Percentiles rank a stretch among this genome's conserved stretches.
These are phyloP conservation scores for Diplodia corticola DNA, from an alignment of 2,329 filamentous ascomycete genomes.

Conservation along the genomic window DNA sequence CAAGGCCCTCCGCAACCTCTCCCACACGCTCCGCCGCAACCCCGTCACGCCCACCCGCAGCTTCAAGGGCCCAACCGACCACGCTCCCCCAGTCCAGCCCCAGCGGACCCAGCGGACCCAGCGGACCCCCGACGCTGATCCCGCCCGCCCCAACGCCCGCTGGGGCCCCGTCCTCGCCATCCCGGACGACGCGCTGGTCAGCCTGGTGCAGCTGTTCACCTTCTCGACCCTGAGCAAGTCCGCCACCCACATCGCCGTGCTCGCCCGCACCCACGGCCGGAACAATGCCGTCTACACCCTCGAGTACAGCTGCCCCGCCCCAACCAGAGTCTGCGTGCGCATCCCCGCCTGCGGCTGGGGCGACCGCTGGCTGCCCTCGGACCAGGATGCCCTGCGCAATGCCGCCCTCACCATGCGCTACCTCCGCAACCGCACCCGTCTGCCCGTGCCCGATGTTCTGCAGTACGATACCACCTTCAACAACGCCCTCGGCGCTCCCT, in stretches of 20 bases:
- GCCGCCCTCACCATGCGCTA: constrained; percentile 22
- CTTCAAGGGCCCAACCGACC: neutral
- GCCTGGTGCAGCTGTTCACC: neutral
- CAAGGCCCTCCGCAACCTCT: neutral
- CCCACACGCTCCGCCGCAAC: neutral
- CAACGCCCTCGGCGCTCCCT: constrained; percentile 28
- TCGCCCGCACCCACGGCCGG: neutral
- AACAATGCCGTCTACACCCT: constrained; percentile 1
- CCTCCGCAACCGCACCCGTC: constrained; percentile 21
- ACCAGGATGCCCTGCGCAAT: neutral
- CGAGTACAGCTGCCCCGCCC: neutral
- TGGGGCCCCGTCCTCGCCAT: neutral
- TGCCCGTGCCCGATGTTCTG: constrained; percentile 27
- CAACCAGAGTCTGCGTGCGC: neutral
- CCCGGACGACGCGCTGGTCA: neutral
- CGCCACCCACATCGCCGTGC: neutral
- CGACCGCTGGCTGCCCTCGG: neutral
- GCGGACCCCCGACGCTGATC: neutral
- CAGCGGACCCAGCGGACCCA: too few species aligned
- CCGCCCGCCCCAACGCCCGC: neutral
- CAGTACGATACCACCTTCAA: constrained; percentile 24
- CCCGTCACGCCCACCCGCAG: neutral
- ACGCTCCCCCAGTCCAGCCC: neutral
- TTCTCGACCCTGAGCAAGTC: neutral
- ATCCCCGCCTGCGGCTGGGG: constrained; percentile 1